Base-by-base conservation (phyloP, 2,329 filamentous ascomycete genomes). In the Xylariaceae sp. region DNA sequence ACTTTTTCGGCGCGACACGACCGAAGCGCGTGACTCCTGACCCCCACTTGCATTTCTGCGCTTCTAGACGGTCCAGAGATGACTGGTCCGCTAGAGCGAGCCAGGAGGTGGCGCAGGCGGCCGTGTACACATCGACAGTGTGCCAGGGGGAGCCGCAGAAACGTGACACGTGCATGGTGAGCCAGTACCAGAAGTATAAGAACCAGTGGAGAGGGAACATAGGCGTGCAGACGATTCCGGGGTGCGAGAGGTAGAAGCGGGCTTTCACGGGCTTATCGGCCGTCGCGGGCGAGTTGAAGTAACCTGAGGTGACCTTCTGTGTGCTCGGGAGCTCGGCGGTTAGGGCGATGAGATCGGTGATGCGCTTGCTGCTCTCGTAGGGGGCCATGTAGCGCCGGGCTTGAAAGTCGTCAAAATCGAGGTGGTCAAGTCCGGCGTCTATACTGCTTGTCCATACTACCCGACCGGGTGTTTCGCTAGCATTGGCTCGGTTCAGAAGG, bases 71-170 rank as follows among this genome's bases (percentile, higher is more conserved):
- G 54, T 90, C 83, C 11, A 92, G 78, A 17, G 79, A 78, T 13
- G 82, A 81, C 59, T 88, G 82, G 6, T 84, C 77, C 17, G 87
- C 82, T 10, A 97, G 82, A 0, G 88, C 84, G 5, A 96, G 76
- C 88, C 90, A 97, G 23, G 88, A 87, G 4, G 90, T 83, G 0
- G 91, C 85, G 52, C 82, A 82, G 6, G 92, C 90, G 48, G 88
- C 92, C 17, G 83, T 81, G 76, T 96, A 96, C 0, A 87, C 80
- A n/a, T 81, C 82, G 53, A 90, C 80, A 0, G 83, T 80, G 73
- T 97, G 93, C 94, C 94, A 99, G 9, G 89, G 89, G 2, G 90
- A 95, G 53, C 94, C 94, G 30, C 92, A 72, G 77, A 83, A 86
- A 64, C 93, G 89, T 11, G 85, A 85, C 13, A 96, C 49, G 72